A percentile compares a stretch with the other conserved stretches of the same genome.
Conservation (phyloP, 2,329 filamentous ascomycete genomes). For the Blumeriella jaapii region DNA sequence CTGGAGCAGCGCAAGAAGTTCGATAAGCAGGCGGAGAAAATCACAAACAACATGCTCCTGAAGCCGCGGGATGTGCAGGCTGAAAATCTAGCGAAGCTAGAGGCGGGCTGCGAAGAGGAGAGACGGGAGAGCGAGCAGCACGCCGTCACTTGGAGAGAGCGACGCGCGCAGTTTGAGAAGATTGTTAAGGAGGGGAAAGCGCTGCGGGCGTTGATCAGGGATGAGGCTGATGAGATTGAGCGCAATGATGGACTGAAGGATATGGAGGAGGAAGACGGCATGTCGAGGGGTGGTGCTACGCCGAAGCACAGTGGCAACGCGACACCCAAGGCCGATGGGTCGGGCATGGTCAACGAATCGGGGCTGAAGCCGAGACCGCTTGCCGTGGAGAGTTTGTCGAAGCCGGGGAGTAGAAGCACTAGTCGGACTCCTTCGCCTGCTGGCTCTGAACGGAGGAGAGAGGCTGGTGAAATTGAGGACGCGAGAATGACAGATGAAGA, state of each 20-base stretch:
- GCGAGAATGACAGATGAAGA: slow-evolving; percentile 46
- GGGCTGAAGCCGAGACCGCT: slow-evolving; percentile 28
- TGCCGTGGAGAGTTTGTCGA: slow-evolving; percentile 28
- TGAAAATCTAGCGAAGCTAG: slow-evolving; percentile 65
- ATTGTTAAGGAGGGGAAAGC: slow-evolving; percentile 89
- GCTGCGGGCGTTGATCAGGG: slow-evolving; percentile 73
- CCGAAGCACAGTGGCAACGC: slow-evolving; percentile 37
- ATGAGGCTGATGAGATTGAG: slow-evolving; percentile 93
- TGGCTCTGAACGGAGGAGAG: slow-evolving; percentile 16
- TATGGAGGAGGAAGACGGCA: slow-evolving; percentile 45
- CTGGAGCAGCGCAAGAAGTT: slow-evolving; percentile 73
- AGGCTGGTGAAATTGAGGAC: slow-evolving; percentile 37
- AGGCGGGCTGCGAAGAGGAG: slow-evolving; percentile 79
- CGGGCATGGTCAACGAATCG: slow-evolving; percentile 30
- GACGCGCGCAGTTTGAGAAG: slow-evolving; percentile 73
- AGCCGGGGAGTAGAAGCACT: slow-evolving; percentile 29
- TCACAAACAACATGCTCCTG: slow-evolving; percentile 69
- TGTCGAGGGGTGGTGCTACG: slow-evolving; percentile 47
- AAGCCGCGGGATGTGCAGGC: slow-evolving; percentile 76
- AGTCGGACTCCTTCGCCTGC: slow-evolving; percentile 31
- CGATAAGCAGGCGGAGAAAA: slow-evolving; percentile 78
- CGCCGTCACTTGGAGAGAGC: slow-evolving; percentile 71
- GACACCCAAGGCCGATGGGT: slow-evolving; percentile 37
- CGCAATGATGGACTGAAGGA: slow-evolving; percentile 67
- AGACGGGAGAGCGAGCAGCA: slow-evolving; percentile 77